Base-by-base conservation (phyloP, 148 eudicot species). In the Heliosperma pusillum region DNA sequence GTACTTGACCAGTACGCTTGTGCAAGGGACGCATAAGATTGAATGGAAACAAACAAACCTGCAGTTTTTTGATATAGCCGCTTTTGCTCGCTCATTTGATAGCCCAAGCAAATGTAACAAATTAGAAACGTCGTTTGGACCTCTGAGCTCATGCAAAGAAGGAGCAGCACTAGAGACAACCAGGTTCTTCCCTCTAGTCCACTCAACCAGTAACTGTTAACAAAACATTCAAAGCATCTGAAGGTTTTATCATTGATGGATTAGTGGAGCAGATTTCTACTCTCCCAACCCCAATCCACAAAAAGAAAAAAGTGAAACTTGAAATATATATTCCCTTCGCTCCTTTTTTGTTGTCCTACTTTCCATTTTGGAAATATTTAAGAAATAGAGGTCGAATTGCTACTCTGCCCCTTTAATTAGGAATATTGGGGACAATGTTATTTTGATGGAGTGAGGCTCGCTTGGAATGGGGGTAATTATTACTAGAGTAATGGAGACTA, bases 131-230 rank as follows among this genome's bases (percentile, higher is more conserved):
- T 95, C 97, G 81, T 81, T 85, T 68, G 97, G 98, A 44, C 98
- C 97, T 86, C 98, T 87, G 61, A 95, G 69, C 89, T 89, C 96
- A 74, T 87, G 87, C 45, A 75, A 85, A 72, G 96, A 90, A 77
- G 93, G 78, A 72, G 98, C 93, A 77, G 91, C 91, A 81, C 97
- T 92, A 63, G 93, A 87, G 45, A 95, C 71, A 66, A 92, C 86
- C 67, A 92, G 74, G 79, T 90, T 90, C 85, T 87, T 95, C 77
- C 97, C 92, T 76, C 85, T 84, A 74, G 96, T 95, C 98, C 98
- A 92, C 76, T 92, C 92, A 62, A 95, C 97, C 79, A 92, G 82
- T 53, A 89, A 75, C 97, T 95, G 87, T 58, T 8, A 25, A 55
- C 74, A 81, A 70, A 58, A 76, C 21, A 60, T 55, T 30, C 20